Evolutionary conservation across 1,139 yeast genomes (phyloP), one percentile per base, ranked within the genome.

Genomic region (Candida frijolesensis): DNA sequence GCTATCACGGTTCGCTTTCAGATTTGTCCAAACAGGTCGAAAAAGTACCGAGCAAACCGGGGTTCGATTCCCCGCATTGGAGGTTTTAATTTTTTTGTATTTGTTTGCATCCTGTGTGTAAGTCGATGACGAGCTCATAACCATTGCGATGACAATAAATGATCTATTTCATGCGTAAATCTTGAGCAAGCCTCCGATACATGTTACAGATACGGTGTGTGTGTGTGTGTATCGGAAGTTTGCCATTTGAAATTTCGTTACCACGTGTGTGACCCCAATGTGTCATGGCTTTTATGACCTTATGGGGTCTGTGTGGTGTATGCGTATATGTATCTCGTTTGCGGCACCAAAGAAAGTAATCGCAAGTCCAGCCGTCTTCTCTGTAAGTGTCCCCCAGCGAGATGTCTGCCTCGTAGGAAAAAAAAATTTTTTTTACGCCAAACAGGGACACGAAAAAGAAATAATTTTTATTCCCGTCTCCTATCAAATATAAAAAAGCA

Each of bases 1-100:
- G 45, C 45, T 43, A 42, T 42, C 45, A 42, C 45, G 45, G 45
- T 42, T 42, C 45, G 45, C 45, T 42, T 42, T 42, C 45, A 42
- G 10, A 18, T 32, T 32, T 2, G 15, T 27, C 27, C 6, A 6
- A 38, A 12, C 33, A 19, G 3, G 22, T 16, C 22, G 12, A 22
- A 32, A 32, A 34, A 42, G 45, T 12, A 10, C 45, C 45, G 45
- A 42, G 45, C 45, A 42, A n/a, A 42, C 45, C 45, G 45, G 45
- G 45, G 45, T 42, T 42, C 45, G 45, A 42, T 42, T 42, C 45
- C 45, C 45, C 45, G 45, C 19, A 40, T 27, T 10, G 40, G 45
- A 34, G 35, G 45, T 2, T 32, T 29, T 25, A 8, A 27, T 33
- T 42, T 42, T 42, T 42, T 41, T 41, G 12, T 25, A 14, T 15